Conservation (phyloP, 208 protist genomes). For the Borovskyia barvae region DNA sequence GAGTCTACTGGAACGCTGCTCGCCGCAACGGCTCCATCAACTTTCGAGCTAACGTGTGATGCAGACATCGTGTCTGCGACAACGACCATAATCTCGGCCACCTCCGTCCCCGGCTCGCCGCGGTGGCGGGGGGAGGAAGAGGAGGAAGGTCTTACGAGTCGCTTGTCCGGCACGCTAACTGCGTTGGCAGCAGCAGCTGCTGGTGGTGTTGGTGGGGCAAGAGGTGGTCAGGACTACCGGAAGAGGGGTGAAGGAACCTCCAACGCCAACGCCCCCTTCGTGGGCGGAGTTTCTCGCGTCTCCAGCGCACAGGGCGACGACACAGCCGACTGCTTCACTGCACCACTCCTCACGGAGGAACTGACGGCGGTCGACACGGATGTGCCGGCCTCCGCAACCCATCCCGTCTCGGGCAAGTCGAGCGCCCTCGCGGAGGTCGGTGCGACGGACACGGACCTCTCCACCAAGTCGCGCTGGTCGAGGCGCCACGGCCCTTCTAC, state of each 20-base stretch:
- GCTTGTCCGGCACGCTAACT: constrained; percentile 18
- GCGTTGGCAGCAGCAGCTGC: no score
- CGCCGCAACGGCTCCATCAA: not conserved
- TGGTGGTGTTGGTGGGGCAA: no score
- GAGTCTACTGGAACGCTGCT: not conserved
- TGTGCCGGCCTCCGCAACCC: no score
- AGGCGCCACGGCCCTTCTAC: no score
- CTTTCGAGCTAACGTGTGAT: constrained; percentile 2
- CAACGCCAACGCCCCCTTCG: no score
- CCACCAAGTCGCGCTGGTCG: no score
- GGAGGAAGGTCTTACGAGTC: constrained; percentile 16
- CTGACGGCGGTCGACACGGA: no score
- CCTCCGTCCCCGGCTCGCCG: constrained; percentile 3
- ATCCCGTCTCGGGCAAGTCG: no score
- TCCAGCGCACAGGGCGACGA: constrained; percentile 15
- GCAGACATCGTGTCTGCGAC: constrained; percentile 11
- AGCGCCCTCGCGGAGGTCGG: no score
- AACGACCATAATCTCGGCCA: constrained; percentile 16
- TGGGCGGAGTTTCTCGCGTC: constrained; percentile 12
- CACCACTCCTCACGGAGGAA: no score
- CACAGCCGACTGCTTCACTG: constrained; percentile 16
- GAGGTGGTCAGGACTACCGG: not conserved
- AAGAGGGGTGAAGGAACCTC: not conserved
- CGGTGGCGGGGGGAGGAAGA: constrained; percentile 22
- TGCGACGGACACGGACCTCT: no score